These are phyloP conservation scores for Amanita jacksonii DNA, from an alignment of 768 basidiomycete genomes.

Conservation along the genomic window DNA sequence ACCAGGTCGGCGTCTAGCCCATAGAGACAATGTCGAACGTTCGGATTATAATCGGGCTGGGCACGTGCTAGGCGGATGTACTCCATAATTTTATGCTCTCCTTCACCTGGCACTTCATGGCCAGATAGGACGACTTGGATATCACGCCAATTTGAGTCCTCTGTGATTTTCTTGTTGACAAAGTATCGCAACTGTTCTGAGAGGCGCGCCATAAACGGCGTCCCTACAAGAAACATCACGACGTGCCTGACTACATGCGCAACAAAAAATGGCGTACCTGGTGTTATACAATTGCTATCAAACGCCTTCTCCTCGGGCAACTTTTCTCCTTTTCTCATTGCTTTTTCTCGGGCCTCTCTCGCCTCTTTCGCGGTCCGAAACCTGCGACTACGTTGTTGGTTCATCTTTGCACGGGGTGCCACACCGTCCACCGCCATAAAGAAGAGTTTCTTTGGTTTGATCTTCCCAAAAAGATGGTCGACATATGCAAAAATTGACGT, in stretches of 20 bases:
- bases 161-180: slow-evolving; percentile 94
- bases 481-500: slow-evolving; percentile 96
- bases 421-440: slow-evolving; percentile 99
- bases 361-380: slow-evolving; percentile 95
- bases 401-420: slow-evolving; percentile 98
- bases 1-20: slow-evolving; percentile 97
- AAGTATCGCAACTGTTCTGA: slow-evolving; percentile 92
- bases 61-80: slow-evolving; percentile 93
- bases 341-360: slow-evolving; percentile 79
- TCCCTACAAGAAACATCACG: slow-evolving; percentile 40
- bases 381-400: slow-evolving; percentile 89
- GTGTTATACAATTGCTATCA: slow-evolving; percentile 98
- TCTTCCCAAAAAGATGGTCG: slow-evolving; percentile 92
- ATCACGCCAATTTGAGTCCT: slow-evolving; percentile 92
- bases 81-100: slow-evolving; percentile 99
- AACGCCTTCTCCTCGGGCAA: slow-evolving; percentile 92
- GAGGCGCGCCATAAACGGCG: slow-evolving; percentile 91
- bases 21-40: slow-evolving; percentile 95
- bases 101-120: slow-evolving; percentile 97
- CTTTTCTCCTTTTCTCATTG: slow-evolving; percentile 81
- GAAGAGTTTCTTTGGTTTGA: slow-evolving; percentile 95
- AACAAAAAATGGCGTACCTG: slow-evolving; percentile 50
- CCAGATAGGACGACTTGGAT: slow-evolving; percentile 92
- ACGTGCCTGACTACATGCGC: not conserved
- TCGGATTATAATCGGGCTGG: slow-evolving; percentile 93